Evolutionary conservation across 345 rosid species (phyloP).

Genomic region (Viola odorata): DNA sequence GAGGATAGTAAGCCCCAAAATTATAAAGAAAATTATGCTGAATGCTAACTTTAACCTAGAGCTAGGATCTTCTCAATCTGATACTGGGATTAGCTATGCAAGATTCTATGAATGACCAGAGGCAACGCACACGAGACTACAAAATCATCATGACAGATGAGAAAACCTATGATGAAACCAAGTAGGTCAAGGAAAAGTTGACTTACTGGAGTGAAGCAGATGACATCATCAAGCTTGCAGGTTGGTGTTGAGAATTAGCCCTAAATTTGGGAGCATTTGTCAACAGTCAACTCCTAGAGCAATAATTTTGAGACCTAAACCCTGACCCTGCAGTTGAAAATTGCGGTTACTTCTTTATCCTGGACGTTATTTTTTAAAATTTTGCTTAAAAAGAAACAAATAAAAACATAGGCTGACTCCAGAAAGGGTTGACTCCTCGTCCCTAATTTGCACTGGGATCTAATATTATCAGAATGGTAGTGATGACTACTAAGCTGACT

Average conservation of each 20-base stretch:
- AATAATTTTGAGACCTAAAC: slow-evolving; percentile 38
- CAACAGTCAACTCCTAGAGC: slow-evolving; percentile 39
- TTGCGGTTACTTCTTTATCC: slow-evolving; percentile 26
- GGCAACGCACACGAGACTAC: slow-evolving; percentile 19
- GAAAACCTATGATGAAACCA: slow-evolving; percentile 41
- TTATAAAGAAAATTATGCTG: too few species aligned
- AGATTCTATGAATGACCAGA: slow-evolving; percentile 29
- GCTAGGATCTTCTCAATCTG: slow-evolving; percentile 4
- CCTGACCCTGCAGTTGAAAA: slow-evolving; percentile 49
- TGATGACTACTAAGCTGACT: too few species aligned
- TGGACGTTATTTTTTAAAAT: slow-evolving; percentile 22
- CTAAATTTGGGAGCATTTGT: slow-evolving; percentile 44
- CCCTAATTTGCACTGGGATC: too few species aligned
- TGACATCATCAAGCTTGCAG: slow-evolving; percentile 47
- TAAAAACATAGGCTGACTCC: slow-evolving; percentile 12
- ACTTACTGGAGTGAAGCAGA: slow-evolving; percentile 49
- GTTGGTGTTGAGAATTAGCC: slow-evolving; percentile 34
- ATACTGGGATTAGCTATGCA: slow-evolving; percentile 20
- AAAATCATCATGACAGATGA: slow-evolving; percentile 15
- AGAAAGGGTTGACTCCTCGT: neutral
- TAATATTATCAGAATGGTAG: too few species aligned
- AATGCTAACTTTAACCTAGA: too few species aligned
- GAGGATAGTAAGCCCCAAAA: too few species aligned
- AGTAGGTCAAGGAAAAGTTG: slow-evolving; percentile 33
- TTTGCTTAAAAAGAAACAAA: slow-evolving; percentile 24